Evolutionary conservation across 2,329 filamentous ascomycete species (phyloP).

Genomic region (Colletotrichum lentis): DNA sequence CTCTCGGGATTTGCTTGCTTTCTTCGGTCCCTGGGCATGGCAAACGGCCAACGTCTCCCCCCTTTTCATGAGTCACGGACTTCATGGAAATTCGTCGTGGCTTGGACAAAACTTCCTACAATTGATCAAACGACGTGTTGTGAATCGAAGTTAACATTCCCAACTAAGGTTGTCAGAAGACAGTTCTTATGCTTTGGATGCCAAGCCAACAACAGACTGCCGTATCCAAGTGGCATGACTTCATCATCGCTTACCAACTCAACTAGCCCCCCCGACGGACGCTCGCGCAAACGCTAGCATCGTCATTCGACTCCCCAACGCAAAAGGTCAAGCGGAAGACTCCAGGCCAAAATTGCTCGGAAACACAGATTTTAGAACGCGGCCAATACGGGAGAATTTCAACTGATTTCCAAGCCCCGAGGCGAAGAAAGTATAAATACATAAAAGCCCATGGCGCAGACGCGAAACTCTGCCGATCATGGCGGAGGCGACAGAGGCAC

Average conservation of each 20-base stretch:
- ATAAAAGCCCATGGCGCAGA: neutral
- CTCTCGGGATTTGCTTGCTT: neutral
- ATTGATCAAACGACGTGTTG: neutral
- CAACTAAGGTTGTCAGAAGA: neutral
- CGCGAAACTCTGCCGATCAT: slow-evolving; percentile 16
- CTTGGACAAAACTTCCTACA: fast-evolving
- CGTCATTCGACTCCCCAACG: neutral
- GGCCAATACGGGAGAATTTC: neutral
- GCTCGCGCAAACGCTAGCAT: slow-evolving; percentile 20
- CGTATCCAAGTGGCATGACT: slow-evolving; percentile 18
- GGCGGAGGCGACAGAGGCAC: slow-evolving; percentile 14
- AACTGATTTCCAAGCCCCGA: neutral
- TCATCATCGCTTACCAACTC: slow-evolving; percentile 6
- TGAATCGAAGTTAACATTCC: neutral
- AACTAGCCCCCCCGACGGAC: slow-evolving; percentile 28
- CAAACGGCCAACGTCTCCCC: neutral
- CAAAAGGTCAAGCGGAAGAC: neutral
- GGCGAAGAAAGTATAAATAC: neutral
- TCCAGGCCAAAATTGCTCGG: neutral
- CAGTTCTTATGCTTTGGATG: neutral
- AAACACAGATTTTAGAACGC: neutral
- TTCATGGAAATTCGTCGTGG: slow-evolving; percentile 4
- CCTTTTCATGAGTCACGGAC: neutral
- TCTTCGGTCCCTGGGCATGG: neutral
- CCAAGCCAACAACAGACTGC: neutral